phyloP scores from a whole-genome alignment of 2,329 filamentous ascomycete species.

The Penicillium janthinellum region DNA sequence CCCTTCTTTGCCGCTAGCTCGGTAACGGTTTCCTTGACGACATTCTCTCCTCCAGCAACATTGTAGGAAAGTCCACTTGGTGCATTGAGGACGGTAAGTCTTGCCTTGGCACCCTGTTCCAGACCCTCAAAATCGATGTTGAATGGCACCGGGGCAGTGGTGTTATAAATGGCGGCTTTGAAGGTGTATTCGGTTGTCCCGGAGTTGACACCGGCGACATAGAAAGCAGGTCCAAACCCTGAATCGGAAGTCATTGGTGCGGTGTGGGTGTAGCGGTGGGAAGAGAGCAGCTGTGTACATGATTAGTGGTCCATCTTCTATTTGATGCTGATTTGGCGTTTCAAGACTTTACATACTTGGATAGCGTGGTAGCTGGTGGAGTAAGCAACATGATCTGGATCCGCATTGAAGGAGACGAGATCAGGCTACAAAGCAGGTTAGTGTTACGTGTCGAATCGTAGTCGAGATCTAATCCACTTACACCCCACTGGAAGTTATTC shows the following conservation, averaged over 20 bases:
- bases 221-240: neutral
- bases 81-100: neutral
- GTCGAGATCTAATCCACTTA: slow-evolving; percentile 9
- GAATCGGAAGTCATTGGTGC: neutral
- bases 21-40: neutral
- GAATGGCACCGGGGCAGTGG: neutral
- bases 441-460: neutral
- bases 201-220: neutral
- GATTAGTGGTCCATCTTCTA: neutral
- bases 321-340: neutral
- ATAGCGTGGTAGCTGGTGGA: slow-evolving; percentile 3
- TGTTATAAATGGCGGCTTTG: slow-evolving; percentile 1
- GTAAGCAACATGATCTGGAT: neutral
- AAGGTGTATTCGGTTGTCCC: neutral
- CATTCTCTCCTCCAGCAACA: neutral
- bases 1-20: neutral
- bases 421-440: neutral
- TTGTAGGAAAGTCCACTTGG: neutral
- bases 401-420: neutral
- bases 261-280: neutral
- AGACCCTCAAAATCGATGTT: neutral
- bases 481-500: slow-evolving; percentile 34
- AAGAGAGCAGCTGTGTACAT: neutral
- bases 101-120: neutral
- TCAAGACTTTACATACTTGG: neutral